Evolutionary conservation across 805 yeast species (phyloP).

Genomic region (Myxozyma sirexii): DNA sequence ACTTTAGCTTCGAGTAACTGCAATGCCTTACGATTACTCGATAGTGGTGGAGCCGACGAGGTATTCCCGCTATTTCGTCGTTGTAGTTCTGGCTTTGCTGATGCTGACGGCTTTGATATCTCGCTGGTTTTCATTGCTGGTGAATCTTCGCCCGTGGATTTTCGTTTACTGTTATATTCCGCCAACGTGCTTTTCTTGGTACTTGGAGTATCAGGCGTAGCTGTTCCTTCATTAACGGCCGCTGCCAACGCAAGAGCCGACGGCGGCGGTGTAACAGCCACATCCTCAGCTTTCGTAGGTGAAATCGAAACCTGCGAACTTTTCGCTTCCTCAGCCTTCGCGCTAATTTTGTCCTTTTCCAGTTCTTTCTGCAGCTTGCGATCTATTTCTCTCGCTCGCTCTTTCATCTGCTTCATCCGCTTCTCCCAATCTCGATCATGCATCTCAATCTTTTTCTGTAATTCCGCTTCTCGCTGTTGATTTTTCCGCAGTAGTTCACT

Average conservation of each 20-base stretch:
- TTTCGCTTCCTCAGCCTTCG: background rate
- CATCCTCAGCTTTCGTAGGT: background rate
- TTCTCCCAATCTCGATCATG: background rate
- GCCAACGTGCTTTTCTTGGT: conserved; percentile 25
- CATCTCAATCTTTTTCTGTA: background rate
- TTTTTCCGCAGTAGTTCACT: too few species aligned
- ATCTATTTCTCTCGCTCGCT: background rate
- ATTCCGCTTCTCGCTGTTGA: background rate
- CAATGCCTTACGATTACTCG: conserved; percentile 36
- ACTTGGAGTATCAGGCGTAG: conserved; percentile 25
- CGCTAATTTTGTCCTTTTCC: background rate
- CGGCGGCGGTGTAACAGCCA: conserved; percentile 5
- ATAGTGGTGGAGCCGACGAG: conserved; percentile 31
- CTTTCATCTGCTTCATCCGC: conserved; percentile 6
- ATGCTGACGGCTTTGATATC: too few species aligned
- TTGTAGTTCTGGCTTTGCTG: conserved; percentile 14
- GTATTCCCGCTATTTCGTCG: conserved; percentile 20
- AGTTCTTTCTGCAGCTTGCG: background rate
- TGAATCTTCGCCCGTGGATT: background rate
- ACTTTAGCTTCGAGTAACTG: conserved; percentile 24
- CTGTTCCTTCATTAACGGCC: background rate
- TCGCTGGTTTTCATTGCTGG: background rate
- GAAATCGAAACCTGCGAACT: background rate
- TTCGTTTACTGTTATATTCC: conserved; percentile 17
- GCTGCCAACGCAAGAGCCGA: conserved; percentile 8